phyloP scores from a whole-genome alignment of 2,329 filamentous ascomycete genomes.

The Aureobasidium sp. region DNA sequence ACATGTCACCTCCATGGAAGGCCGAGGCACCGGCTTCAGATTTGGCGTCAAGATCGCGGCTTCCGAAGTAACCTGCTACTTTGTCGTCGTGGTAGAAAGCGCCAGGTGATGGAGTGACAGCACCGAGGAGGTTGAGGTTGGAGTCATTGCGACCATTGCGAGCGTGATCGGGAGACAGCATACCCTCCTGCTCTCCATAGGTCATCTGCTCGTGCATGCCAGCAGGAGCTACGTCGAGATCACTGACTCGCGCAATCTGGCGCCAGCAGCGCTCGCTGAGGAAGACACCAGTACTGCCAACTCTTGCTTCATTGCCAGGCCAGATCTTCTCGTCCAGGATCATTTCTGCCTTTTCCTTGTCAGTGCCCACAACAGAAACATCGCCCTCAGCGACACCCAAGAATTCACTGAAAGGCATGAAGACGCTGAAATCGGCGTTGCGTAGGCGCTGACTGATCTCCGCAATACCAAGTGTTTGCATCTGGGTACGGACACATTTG shows the following conservation, averaged over 20 bases:
- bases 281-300: slow-evolving; percentile 90
- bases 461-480: slow-evolving; percentile 92
- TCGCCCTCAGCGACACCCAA: slow-evolving; percentile 80
- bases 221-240: slow-evolving; percentile 47
- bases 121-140: slow-evolving; percentile 46
- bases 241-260: slow-evolving; percentile 69
- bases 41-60: slow-evolving; percentile 68
- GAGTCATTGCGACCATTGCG: slow-evolving; percentile 49
- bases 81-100: slow-evolving; percentile 65
- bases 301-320: slow-evolving; percentile 82
- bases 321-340: slow-evolving; percentile 89
- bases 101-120: slow-evolving; percentile 43
- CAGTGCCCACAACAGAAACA: slow-evolving; percentile 78
- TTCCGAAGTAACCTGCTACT: slow-evolving; percentile 72
- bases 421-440: slow-evolving; percentile 91
- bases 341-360: slow-evolving; percentile 82
- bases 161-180: slow-evolving; percentile 45
- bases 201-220: slow-evolving; percentile 51
- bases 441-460: slow-evolving; percentile 92
- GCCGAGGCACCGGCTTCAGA: slow-evolving; percentile 92
- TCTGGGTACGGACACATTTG: slow-evolving; percentile 90
- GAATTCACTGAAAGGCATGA: slow-evolving; percentile 93
- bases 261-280: slow-evolving; percentile 94
- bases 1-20: slow-evolving; percentile 91
- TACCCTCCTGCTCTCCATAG: slow-evolving; percentile 48